Evolutionary conservation across 2,329 filamentous ascomycete species (phyloP).

Genomic region (Juglanconis sp.): DNA sequence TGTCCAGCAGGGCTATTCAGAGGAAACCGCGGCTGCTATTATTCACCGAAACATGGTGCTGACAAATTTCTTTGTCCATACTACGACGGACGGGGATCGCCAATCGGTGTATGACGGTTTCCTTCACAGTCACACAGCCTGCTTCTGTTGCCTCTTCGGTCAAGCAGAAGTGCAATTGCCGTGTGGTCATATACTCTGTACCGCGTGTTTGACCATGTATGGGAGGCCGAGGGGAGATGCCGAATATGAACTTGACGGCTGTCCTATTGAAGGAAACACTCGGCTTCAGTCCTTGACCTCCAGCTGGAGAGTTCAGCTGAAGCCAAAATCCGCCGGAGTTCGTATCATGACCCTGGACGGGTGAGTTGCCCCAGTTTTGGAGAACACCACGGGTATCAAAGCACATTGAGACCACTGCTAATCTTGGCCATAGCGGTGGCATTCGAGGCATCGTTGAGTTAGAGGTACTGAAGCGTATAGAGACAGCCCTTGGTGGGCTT

Average conservation of each 20-base stretch:
- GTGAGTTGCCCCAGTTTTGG: constrained; percentile 24
- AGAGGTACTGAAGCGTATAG: constrained; percentile 38
- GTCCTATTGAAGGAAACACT: not conserved
- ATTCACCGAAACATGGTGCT: constrained; percentile 26
- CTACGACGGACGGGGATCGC: constrained; percentile 19
- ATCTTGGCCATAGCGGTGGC: constrained; percentile 34
- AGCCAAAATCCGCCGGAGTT: constrained; percentile 33
- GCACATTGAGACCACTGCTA: constrained; percentile 23
- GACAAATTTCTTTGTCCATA: constrained; percentile 32
- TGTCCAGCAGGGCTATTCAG: constrained; percentile 1
- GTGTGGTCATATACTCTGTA: constrained; percentile 44
- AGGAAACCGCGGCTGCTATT: constrained; percentile 21
- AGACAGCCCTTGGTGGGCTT: constrained; percentile 36
- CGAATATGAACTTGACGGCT: not conserved
- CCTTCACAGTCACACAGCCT: constrained; percentile 38
- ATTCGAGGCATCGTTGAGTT: constrained; percentile 44
- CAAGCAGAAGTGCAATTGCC: constrained; percentile 39
- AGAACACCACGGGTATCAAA: too few species aligned
- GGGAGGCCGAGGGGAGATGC: not conserved
- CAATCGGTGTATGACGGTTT: not conserved
- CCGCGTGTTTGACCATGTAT: constrained; percentile 33
- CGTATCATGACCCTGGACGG: constrained; percentile 40
- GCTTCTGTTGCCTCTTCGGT: constrained; percentile 43
- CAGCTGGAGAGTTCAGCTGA: constrained; percentile 21
- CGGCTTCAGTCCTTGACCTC: not conserved